Evolutionary conservation across 2,329 filamentous ascomycete genomes (phyloP).

Genomic region (Byssothecium circinans): DNA sequence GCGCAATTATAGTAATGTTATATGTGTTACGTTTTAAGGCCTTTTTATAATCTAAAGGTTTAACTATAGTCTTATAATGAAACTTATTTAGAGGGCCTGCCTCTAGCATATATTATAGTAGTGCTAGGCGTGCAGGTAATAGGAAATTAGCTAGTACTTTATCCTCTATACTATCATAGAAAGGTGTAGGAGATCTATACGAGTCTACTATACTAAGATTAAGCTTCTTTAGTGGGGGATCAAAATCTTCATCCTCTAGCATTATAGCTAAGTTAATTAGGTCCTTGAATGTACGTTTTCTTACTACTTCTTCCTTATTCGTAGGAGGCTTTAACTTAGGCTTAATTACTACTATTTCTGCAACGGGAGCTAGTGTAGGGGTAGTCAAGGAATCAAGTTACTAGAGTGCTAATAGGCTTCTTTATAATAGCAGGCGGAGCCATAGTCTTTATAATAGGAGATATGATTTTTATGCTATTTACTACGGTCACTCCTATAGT

Average conservation of each 20-base stretch:
- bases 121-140: slow-evolving; percentile 14
- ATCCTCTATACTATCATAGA: slow-evolving; percentile 17
- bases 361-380: slow-evolving; percentile 26
- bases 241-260: slow-evolving; percentile 48
- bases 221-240: slow-evolving; percentile 38
- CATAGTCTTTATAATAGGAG: slow-evolving; percentile 10
- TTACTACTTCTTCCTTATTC: slow-evolving; percentile 58
- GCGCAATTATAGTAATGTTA: slow-evolving; percentile 63
- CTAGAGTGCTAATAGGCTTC: slow-evolving; percentile 17
- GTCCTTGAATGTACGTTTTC: slow-evolving; percentile 58
- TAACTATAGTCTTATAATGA: slow-evolving; percentile 40
- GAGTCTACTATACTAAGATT: slow-evolving; percentile 18
- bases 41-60: slow-evolving; percentile 51
- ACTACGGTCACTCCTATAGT: slow-evolving; percentile 11
- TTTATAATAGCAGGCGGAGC: slow-evolving; percentile 26
- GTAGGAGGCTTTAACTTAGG: slow-evolving; percentile 38
- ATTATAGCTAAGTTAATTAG: slow-evolving; percentile 56
- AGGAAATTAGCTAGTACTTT: slow-evolving; percentile 23
- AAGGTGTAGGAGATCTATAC: slow-evolving; percentile 11
- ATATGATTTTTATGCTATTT: slow-evolving; percentile 1
- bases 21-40: slow-evolving; percentile 57
- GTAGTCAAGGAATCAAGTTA: slow-evolving; percentile 17
- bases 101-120: slow-evolving; percentile 12
- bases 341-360: slow-evolving; percentile 35
- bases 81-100: slow-evolving; percentile 15